Base-by-base conservation (phyloP, 768 basidiomycete species). In the Phylloporus sp. region DNA sequence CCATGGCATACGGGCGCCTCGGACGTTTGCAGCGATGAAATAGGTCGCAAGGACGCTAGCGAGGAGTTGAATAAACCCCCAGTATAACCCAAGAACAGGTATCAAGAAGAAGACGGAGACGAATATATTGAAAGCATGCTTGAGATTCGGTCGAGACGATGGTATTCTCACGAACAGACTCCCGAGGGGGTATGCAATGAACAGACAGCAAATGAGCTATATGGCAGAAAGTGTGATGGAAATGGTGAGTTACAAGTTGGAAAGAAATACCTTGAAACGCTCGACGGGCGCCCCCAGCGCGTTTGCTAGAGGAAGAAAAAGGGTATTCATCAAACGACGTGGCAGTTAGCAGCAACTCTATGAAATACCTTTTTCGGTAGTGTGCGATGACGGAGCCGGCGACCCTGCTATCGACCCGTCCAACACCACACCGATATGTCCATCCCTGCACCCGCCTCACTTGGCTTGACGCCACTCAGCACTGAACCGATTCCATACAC, bases 181-280 rank as follows among this genome's bases (percentile, higher is more conserved):
- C 21, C 90, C 90, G n/a, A 99, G 81, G 0, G 96, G 96, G 64
- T 91, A 97, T 26, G 91, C 82, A 44, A 88, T 62, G 33, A 98
- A 71, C 28, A 99, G 77, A 66, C 91, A 89, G 63, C 76, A 76
- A 50, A 97, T 85, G 58, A 97, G 82, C 92, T 96, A 64, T 13
- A 17, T 38, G n/a, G 9, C 36, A 23, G 37, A 40, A 46, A 21
- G 36, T n/a, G n/a, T n/a, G n/a, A n/a, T 44, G 43, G 43, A 40
- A 41, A 43, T 18, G 22, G 9, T 32, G 40, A 29, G 35, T 14
- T 17, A 10, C 38, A 27, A 9, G 6, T 26, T 33, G 17, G 22
- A 36, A 17, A 23, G 27, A 42, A 37, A 33, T 58, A 86, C 89
- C 77, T 90, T 90, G 63, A 91, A 75, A 62, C 90, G 88, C 70